phyloP scores from a whole-genome alignment of 2,329 filamentous ascomycete genomes.

The Trichophyton simii region DNA sequence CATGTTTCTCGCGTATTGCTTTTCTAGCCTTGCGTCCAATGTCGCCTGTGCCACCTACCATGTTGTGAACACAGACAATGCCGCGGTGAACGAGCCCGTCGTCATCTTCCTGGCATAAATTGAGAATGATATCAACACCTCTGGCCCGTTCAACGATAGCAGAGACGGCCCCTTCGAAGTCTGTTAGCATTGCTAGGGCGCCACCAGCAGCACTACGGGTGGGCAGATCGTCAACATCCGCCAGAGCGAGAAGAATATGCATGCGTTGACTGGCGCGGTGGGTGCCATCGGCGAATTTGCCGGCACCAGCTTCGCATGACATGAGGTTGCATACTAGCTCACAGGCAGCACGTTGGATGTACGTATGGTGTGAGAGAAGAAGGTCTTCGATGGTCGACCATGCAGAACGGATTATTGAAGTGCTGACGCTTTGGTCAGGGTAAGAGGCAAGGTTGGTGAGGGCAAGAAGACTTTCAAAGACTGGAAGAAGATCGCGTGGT shows the following conservation, averaged over 20 bases:
- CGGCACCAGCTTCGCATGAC: slow-evolving; percentile 33
- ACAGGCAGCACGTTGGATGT: slow-evolving; percentile 69
- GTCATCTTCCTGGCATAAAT: slow-evolving; percentile 59
- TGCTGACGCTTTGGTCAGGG: slow-evolving; percentile 38
- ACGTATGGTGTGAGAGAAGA: slow-evolving; percentile 59
- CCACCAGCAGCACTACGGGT: slow-evolving; percentile 79
- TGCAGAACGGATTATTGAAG: slow-evolving; percentile 59
- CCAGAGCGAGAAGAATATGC: slow-evolving; percentile 73
- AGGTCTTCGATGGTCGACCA: slow-evolving; percentile 74
- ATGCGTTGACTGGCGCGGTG: slow-evolving; percentile 59
- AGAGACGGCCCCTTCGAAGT: slow-evolving; percentile 60
- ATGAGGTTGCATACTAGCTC: slow-evolving; percentile 83
- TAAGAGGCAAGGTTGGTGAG: slow-evolving; percentile 81
- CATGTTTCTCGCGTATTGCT: slow-evolving; percentile 50
- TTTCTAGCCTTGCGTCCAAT: slow-evolving; percentile 49
- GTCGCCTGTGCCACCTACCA: slow-evolving; percentile 55
- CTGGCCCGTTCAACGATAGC: slow-evolving; percentile 58
- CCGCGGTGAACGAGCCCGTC: slow-evolving; percentile 48
- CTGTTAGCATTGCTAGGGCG: slow-evolving; percentile 71
- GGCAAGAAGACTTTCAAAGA: slow-evolving; percentile 82
- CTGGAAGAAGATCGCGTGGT: slow-evolving; percentile 66
- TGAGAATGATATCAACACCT: slow-evolving; percentile 67
- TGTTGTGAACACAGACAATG: slow-evolving; percentile 60
- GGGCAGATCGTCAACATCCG: slow-evolving; percentile 68
- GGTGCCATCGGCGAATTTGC: slow-evolving; percentile 41